A percentile compares a stretch with the other conserved stretches of the same genome.
Evolutionary conservation across 106 monocot genomes (phyloP).

Genomic region (Triglochin maritima): DNA sequence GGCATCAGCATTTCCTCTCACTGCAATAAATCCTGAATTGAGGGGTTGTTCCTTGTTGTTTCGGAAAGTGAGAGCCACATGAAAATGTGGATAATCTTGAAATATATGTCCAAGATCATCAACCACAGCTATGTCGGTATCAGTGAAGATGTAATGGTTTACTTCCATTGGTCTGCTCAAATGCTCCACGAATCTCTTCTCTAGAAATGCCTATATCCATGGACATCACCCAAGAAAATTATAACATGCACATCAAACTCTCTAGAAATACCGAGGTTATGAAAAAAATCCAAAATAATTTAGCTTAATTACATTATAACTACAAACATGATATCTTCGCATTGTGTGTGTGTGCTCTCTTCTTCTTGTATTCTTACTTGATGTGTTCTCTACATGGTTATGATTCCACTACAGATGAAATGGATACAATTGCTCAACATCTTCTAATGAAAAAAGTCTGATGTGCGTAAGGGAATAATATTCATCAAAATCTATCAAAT

Average conservation of each 20-base stretch:
- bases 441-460: too few species aligned
- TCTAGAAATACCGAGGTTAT: neutral
- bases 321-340: too few species aligned
- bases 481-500: too few species aligned
- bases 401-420: too few species aligned
- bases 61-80: constrained; percentile 85
- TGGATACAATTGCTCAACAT: too few species aligned
- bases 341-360: too few species aligned
- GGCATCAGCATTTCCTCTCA: constrained; percentile 73
- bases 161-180: constrained; percentile 12
- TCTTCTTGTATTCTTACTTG: too few species aligned
- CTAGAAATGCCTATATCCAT: constrained; percentile 55
- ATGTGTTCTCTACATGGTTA: too few species aligned
- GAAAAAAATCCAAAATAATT: neutral
- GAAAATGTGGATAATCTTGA: constrained; percentile 55
- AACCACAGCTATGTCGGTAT: constrained; percentile 91
- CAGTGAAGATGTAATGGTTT: constrained; percentile 73
- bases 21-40: constrained; percentile 96
- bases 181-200: constrained; percentile 30
- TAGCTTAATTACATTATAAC: too few species aligned
- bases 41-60: constrained; percentile 93
- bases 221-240: neutral
- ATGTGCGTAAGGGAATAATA: too few species aligned
- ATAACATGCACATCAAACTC: neutral
- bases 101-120: constrained; percentile 78